phyloP scores from a whole-genome alignment of 2,329 filamentous ascomycete species.

The Lachnellula occidentalis region DNA sequence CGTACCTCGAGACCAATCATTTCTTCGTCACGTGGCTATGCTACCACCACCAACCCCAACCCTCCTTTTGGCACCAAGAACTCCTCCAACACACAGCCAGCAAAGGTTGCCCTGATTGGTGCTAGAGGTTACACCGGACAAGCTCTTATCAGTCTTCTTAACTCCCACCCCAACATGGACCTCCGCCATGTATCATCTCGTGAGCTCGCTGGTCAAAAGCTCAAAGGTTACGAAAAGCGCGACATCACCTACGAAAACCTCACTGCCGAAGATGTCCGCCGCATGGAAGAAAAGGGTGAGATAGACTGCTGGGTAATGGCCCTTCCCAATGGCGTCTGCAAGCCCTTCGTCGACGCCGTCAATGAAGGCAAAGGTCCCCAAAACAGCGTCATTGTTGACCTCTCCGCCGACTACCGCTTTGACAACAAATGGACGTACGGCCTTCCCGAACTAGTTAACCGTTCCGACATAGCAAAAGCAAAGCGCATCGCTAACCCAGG shows the following conservation, averaged over 20 bases:
- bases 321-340: constrained; percentile 89
- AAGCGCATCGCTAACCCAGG: constrained; percentile 88
- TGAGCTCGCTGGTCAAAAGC: constrained; percentile 79
- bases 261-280: constrained; percentile 75
- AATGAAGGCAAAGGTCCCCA: constrained; percentile 57
- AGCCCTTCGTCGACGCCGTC: constrained; percentile 87
- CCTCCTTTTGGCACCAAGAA: constrained; percentile 86
- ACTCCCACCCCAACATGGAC: constrained; percentile 84
- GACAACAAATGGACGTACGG: constrained; percentile 82
- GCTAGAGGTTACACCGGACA: constrained; percentile 93
- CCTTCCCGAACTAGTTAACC: constrained; percentile 77
- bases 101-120: constrained; percentile 81
- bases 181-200: constrained; percentile 88
- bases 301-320: constrained; percentile 98
- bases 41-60: constrained; percentile 75
- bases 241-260: constrained; percentile 91
- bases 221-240: constrained; percentile 86
- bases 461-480: constrained; percentile 69
- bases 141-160: constrained; percentile 80
- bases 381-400: constrained; percentile 77
- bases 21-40: constrained; percentile 43
- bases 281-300: constrained; percentile 76
- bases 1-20: constrained; percentile 12
- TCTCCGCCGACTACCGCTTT: constrained; percentile 96
- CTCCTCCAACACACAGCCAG: constrained; percentile 70